phyloP scores from a whole-genome alignment of 768 basidiomycete genomes.

The Amanita muscaria region DNA sequence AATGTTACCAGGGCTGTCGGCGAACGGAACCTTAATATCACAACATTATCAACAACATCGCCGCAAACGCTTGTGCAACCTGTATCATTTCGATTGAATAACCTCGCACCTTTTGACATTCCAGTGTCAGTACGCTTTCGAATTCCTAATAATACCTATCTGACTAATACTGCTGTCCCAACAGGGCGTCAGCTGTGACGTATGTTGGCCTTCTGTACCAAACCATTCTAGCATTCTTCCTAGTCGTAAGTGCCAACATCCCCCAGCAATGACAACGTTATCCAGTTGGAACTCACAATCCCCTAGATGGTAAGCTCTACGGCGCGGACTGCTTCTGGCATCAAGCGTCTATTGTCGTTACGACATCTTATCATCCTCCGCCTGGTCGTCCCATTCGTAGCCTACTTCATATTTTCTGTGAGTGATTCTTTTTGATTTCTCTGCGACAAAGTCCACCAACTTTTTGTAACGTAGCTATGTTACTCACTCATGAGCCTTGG shows the following conservation, averaged over 20 bases:
- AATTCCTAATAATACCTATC: neutral
- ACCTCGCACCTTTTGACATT: slow-evolving; percentile 48
- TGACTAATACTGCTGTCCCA: neutral
- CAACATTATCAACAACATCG: slow-evolving; percentile 32
- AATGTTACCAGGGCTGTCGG: slow-evolving; percentile 15
- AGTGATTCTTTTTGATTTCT: neutral
- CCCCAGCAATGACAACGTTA: no score
- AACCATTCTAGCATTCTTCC: slow-evolving; percentile 35
- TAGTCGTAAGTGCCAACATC: slow-evolving; percentile 24
- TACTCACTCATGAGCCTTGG: slow-evolving; percentile 53
- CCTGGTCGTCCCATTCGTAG: slow-evolving; percentile 19
- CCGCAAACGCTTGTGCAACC: slow-evolving; percentile 44
- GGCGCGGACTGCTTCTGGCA: slow-evolving; percentile 24
- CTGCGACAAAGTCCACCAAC: no score
- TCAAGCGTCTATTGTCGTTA: slow-evolving; percentile 15
- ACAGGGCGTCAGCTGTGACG: slow-evolving; percentile 42
- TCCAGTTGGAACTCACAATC: neutral
- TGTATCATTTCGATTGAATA: slow-evolving; percentile 36
- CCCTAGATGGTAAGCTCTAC: slow-evolving; percentile 22
- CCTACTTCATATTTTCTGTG: slow-evolving; percentile 32
- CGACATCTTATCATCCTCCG: slow-evolving; percentile 25
- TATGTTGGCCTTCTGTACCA: slow-evolving; percentile 49
- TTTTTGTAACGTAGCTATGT: slow-evolving; percentile 31
- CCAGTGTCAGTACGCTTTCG: slow-evolving; percentile 43
- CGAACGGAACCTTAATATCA: slow-evolving; percentile 15